phyloP scores from a whole-genome alignment of 768 basidiomycete species.

The Rhizopogon roseolus region DNA sequence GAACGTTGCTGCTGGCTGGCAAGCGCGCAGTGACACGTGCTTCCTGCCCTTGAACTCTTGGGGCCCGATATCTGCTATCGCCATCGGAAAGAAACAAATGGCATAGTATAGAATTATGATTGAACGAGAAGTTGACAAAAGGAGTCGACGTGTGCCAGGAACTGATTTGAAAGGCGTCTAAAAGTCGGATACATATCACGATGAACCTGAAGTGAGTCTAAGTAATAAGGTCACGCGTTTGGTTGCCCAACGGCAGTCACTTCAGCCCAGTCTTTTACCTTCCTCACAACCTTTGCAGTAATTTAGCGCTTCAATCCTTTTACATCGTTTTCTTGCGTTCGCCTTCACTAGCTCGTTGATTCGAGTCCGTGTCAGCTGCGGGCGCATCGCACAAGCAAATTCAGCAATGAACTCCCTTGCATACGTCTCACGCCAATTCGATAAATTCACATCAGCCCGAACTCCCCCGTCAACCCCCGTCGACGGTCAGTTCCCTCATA shows the following conservation, averaged over 20 bases:
- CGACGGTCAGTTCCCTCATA: conserved; percentile 29
- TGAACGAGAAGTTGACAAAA: too few relatives aligned
- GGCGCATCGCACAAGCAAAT: not conserved
- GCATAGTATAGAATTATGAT: too few relatives aligned
- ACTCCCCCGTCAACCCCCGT: conserved; percentile 56
- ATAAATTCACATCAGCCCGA: conserved; percentile 60
- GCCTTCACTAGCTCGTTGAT: not conserved
- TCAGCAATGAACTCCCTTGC: conserved; percentile 72
- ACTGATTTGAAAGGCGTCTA: not conserved
- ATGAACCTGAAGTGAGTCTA: not conserved
- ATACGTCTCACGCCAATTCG: conserved; percentile 79
- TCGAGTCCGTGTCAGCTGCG: conserved; percentile 4
- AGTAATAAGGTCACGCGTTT: conserved; percentile 2
- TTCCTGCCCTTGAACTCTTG: too few relatives aligned
- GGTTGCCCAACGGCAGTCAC: not conserved
- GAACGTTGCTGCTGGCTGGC: not conserved
- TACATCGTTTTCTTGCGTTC: not conserved
- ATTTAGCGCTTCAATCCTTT: not conserved
- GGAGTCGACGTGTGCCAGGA: too few relatives aligned
- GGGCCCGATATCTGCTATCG: too few relatives aligned
- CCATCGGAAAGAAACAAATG: not conserved
- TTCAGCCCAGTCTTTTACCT: not conserved
- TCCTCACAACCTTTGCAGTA: not conserved
- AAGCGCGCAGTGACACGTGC: not conserved
- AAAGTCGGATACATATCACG: not conserved